Conservation (phyloP, 2,329 filamentous ascomycete genomes). For the Sphaerulina populicola region DNA sequence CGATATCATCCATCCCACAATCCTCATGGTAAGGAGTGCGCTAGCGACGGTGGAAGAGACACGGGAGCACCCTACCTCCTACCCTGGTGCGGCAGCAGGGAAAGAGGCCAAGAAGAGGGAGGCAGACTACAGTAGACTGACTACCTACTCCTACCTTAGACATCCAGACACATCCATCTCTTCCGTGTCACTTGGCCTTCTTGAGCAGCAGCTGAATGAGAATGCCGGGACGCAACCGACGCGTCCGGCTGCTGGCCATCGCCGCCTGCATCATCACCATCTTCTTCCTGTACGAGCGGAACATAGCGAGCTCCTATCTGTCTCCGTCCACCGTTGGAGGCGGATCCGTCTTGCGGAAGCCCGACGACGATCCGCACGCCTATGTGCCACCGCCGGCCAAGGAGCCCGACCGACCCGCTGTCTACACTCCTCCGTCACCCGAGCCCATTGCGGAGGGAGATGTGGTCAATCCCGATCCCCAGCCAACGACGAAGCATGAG, state of each 20-base stretch:
- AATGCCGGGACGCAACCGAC: constrained; percentile 24
- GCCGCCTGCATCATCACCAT: constrained; percentile 22
- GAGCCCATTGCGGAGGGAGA: not conserved
- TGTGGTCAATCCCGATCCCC: constrained; percentile 5
- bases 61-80: too few species aligned
- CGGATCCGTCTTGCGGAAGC: constrained; percentile 17
- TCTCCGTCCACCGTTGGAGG: constrained; percentile 16
- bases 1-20: too few species aligned
- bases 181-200: too few species aligned
- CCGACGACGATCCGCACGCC: constrained; percentile 9
- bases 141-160: too few species aligned
- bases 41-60: too few species aligned
- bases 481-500: constrained; percentile 2
- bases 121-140: too few species aligned
- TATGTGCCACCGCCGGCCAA: constrained; percentile 1
- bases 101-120: too few species aligned
- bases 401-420: constrained; percentile 3
- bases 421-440: constrained; percentile 3
- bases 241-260: constrained; percentile 23
- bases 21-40: too few species aligned
- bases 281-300: constrained; percentile 24
- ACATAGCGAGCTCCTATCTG: constrained; percentile 11
- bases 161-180: too few species aligned
- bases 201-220: not conserved
- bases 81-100: too few species aligned